Percentiles rank a stretch among this genome's conserved stretches.
Evolutionary conservation across 108 stramenopile species (phyloP).

Genomic region (Nitzschia palea): DNA sequence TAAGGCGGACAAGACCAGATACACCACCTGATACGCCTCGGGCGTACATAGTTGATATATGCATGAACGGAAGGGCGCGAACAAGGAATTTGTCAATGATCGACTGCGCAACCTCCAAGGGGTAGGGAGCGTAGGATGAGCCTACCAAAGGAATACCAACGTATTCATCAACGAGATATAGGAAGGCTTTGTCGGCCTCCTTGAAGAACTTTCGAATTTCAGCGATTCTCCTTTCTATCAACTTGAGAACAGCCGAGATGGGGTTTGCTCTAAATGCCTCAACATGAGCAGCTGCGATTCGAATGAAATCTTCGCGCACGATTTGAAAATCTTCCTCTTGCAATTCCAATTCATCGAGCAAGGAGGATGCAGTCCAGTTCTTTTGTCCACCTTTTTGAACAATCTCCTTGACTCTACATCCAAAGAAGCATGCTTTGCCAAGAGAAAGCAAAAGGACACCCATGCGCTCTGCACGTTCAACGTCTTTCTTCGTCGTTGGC

Average conservation of each 20-base stretch:
- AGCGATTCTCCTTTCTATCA: constrained; percentile 36
- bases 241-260: constrained; percentile 36
- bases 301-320: constrained; percentile 16
- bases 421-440: constrained; percentile 31
- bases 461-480: constrained; percentile 45
- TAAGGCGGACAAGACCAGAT: constrained; percentile 47
- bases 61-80: constrained; percentile 59
- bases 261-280: constrained; percentile 53
- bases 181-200: constrained; percentile 39
- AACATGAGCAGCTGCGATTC: constrained; percentile 37
- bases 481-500: constrained; percentile 45
- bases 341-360: constrained; percentile 22
- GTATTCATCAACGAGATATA: constrained; percentile 72
- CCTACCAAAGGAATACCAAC: constrained; percentile 46
- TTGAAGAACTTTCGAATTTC: constrained; percentile 36
- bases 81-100: constrained; percentile 30
- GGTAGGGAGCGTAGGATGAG: constrained; percentile 23
- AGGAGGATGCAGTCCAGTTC: constrained; percentile 27
- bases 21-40: constrained; percentile 36
- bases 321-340: constrained; percentile 19
- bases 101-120: constrained; percentile 31
- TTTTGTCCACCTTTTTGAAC: constrained; percentile 9
- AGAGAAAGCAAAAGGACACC: constrained; percentile 26
- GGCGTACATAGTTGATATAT: constrained; percentile 42
- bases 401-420: constrained; percentile 9